Percentiles rank a stretch among this genome's conserved stretches.
Evolutionary conservation across 2,329 filamentous ascomycete genomes (phyloP).

Genomic region (Cordyceps javanica): DNA sequence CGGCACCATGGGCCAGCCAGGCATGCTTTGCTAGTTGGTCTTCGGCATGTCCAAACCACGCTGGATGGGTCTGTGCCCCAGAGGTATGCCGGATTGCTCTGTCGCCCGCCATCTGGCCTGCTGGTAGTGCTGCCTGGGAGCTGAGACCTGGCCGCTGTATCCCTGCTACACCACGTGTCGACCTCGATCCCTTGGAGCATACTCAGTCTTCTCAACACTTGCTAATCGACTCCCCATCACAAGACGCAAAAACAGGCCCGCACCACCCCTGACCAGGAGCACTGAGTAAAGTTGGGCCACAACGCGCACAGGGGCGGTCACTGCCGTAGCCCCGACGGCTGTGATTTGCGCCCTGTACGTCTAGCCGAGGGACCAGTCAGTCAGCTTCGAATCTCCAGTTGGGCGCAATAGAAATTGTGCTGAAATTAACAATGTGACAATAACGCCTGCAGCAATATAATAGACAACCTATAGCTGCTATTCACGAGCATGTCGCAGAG

Average conservation of each 20-base stretch:
- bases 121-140: neutral
- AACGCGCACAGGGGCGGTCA: neutral
- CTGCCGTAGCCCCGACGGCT: constrained; percentile 4
- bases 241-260: neutral
- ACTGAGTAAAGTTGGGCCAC: neutral
- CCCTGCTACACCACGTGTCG: constrained; percentile 13
- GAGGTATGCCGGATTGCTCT: neutral
- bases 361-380: neutral
- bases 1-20: neutral
- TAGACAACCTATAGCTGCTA: neutral
- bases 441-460: neutral
- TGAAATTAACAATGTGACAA: neutral
- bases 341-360: constrained; percentile 13
- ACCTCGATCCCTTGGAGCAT: constrained; percentile 5
- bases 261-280: neutral
- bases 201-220: neutral
- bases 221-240: neutral
- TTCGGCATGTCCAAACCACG: neutral
- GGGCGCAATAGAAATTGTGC: neutral
- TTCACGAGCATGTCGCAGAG: neutral
- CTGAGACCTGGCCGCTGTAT: neutral
- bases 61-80: neutral
- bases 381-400: neutral
- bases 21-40: neutral
- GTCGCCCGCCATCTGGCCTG: neutral